Percentiles rank a stretch among this genome's conserved stretches.
These are phyloP conservation scores for Leccinum insolens DNA, from an alignment of 1,284 basidiomycete species.

Conservation along the genomic window DNA sequence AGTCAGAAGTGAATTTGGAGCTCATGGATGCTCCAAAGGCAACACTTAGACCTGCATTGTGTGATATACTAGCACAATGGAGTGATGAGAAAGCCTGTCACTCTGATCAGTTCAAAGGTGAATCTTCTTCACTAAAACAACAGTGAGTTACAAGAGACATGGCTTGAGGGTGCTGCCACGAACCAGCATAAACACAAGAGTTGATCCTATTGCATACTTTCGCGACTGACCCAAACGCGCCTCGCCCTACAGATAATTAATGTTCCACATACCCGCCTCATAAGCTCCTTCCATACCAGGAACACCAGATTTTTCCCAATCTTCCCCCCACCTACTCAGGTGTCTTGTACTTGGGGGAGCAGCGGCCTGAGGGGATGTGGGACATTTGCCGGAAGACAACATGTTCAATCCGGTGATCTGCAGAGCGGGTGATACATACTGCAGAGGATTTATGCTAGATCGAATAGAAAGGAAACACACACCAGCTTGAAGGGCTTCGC, in stretches of 20 bases:
- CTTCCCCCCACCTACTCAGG: conserved; percentile 78
- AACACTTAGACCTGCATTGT: no score
- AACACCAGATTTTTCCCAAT: conserved; percentile 82
- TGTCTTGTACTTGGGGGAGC: conserved; percentile 48
- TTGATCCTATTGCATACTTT: conserved; percentile 90
- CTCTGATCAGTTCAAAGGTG: conserved; percentile 78
- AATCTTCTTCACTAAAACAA: conserved; percentile 80
- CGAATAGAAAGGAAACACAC: conserved; percentile 17
- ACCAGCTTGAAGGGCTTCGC: conserved; percentile 50
- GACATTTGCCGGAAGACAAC: conserved; percentile 59
- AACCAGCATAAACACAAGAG: conserved; percentile 71
- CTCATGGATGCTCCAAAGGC: no score
- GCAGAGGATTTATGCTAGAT: not conserved
- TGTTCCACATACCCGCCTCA: not conserved
- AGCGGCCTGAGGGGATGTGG: conserved; percentile 46
- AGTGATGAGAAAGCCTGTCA: conserved; percentile 45
- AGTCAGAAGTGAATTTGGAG: no score
- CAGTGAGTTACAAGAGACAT: not conserved
- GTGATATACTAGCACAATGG: no score
- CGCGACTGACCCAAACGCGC: conserved; percentile 92
- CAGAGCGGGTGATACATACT: conserved; percentile 57
- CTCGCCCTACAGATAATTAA: conserved; percentile 67
- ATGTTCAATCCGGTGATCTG: conserved; percentile 56
- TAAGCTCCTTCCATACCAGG: conserved; percentile 45
- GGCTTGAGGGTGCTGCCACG: conserved; percentile 16